Conservation (phyloP, 129 eudicot genomes). For the Flaveria trinervia region DNA sequence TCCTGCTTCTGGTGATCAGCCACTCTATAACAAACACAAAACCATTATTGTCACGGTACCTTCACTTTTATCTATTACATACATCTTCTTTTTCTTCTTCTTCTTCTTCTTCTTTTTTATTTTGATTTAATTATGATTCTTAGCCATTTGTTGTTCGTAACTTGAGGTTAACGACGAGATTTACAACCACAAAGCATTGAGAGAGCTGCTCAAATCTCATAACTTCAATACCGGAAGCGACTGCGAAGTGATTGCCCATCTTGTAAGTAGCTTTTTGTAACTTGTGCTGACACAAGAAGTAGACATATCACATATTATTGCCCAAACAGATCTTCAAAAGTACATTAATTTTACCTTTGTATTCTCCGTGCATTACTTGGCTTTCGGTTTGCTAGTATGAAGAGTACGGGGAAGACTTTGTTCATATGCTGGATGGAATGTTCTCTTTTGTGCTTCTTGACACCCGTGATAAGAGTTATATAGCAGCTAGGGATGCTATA, state of each 20-base stretch:
- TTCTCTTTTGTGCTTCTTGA: constrained; percentile 94
- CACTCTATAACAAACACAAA: constrained; percentile 87
- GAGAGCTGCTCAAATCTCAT: constrained; percentile 67
- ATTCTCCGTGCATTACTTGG: too few relatives aligned
- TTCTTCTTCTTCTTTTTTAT: too few relatives aligned
- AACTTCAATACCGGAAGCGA: constrained; percentile 83
- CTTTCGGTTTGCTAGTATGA: constrained; percentile 59
- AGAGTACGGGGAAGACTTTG: constrained; percentile 91
- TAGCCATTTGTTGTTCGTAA: constrained; percentile 13
- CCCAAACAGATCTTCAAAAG: too few relatives aligned
- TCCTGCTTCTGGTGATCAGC: constrained; percentile 99
- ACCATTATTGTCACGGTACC: constrained; percentile 87
- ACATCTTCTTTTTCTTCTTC: too few relatives aligned
- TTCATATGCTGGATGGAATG: constrained; percentile 96
- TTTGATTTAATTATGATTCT: neutral
- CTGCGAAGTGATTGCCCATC: constrained; percentile 97
- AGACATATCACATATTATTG: too few relatives aligned
- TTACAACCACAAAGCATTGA: constrained; percentile 81
- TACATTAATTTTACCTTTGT: too few relatives aligned
- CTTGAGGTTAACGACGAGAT: constrained; percentile 89
- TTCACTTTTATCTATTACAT: too few relatives aligned
- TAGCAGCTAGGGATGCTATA: constrained; percentile 96
- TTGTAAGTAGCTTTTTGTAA: constrained; percentile 52
- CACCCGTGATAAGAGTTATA: constrained; percentile 88
- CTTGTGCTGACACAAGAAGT: neutral